These are phyloP conservation scores for Nicotiana undulata DNA, from an alignment of 257 asterid genomes.

Conservation along the genomic window DNA sequence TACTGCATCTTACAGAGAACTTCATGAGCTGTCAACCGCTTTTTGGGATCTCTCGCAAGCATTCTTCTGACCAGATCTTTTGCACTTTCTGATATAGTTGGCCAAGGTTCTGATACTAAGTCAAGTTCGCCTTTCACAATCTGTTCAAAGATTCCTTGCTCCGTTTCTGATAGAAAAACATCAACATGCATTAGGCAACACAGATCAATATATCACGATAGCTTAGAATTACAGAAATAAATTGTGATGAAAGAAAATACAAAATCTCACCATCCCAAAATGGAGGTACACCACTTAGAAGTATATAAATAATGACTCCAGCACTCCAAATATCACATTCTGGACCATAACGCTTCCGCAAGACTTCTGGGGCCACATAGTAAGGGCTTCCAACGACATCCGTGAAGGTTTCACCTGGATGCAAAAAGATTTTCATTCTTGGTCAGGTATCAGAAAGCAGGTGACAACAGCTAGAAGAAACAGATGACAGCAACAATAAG, in stretches of 20 bases:
- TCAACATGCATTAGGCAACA: background rate
- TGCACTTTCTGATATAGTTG: constrained; percentile 51
- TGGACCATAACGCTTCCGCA: constrained; percentile 47
- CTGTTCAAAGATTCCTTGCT: constrained; percentile 64
- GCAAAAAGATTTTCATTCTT: background rate
- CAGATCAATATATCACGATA: background rate
- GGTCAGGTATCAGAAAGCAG: background rate
- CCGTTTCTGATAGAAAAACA: constrained; percentile 37
- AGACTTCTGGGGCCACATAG: constrained; percentile 61
- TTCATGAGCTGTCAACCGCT: constrained; percentile 55
- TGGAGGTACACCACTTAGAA: constrained; percentile 64
- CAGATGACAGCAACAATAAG: no score
- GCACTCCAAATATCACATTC: constrained; percentile 77
- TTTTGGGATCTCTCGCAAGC: constrained; percentile 60
- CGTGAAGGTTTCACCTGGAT: constrained; percentile 39
- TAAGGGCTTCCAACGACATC: constrained; percentile 74
- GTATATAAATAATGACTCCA: constrained; percentile 56
- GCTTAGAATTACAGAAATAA: background rate
- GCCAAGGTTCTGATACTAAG: constrained; percentile 68
- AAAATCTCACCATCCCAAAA: constrained; percentile 56
- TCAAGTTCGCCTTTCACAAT: constrained; percentile 66
- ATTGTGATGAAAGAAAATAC: background rate
- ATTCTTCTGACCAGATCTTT: constrained; percentile 55
- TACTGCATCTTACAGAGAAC: constrained; percentile 45
- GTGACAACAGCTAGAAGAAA: no score